Percentiles rank a stretch among this genome's conserved stretches.
These are phyloP conservation scores for Tephrocybe rancida DNA, from an alignment of 768 basidiomycete species.

Conservation along the genomic window DNA sequence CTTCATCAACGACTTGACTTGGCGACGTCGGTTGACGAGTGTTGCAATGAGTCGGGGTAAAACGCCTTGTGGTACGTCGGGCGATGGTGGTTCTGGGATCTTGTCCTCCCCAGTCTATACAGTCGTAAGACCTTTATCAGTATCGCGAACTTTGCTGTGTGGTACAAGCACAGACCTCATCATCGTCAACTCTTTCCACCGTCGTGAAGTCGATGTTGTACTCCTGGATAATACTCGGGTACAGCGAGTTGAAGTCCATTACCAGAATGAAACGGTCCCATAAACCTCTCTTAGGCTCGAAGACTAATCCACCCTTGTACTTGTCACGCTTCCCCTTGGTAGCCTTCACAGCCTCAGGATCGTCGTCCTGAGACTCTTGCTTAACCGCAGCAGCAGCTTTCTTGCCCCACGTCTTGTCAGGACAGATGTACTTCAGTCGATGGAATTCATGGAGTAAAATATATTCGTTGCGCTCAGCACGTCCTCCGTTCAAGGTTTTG, in stretches of 20 bases:
- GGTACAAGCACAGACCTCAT: constrained; percentile 40
- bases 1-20: constrained; percentile 96
- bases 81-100: constrained; percentile 84
- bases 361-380: constrained; percentile 51
- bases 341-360: constrained; percentile 59
- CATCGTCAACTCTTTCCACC: constrained; percentile 71
- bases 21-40: constrained; percentile 84
- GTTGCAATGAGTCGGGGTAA: constrained; percentile 98
- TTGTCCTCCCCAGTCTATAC: constrained; percentile 67
- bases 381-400: constrained; percentile 55
- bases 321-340: constrained; percentile 84
- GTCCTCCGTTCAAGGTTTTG: constrained; percentile 94
- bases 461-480: constrained; percentile 98
- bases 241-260: constrained; percentile 99
- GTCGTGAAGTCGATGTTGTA: constrained; percentile 99
- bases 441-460: constrained; percentile 99
- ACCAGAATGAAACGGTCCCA: constrained; percentile 98
- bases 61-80: constrained; percentile 78
- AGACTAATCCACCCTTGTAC: constrained; percentile 98
- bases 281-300: constrained; percentile 92
- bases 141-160: background rate
- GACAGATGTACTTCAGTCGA: constrained; percentile 91
- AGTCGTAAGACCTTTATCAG: constrained; percentile 1
- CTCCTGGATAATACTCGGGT: constrained; percentile 99
- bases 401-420: constrained; percentile 91